These are phyloP conservation scores for Punctularia strigosozonata DNA, from an alignment of 768 basidiomycete genomes.

Conservation along the genomic window DNA sequence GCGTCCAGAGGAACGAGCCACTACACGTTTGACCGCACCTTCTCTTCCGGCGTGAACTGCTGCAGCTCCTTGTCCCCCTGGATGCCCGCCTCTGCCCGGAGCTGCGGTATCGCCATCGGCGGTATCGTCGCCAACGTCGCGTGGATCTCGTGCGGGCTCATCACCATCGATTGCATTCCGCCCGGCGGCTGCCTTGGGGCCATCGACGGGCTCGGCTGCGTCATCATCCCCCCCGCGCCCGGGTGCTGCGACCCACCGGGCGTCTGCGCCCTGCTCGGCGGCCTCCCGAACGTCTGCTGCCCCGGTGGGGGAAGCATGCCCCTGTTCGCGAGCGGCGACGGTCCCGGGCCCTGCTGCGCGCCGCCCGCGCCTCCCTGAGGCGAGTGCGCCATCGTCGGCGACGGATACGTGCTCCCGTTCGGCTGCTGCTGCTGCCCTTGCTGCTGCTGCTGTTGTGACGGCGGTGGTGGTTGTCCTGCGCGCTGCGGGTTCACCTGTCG, in stretches of 20 bases:
- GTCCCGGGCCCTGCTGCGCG: slow-evolving; percentile 40
- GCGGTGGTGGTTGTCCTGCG: slow-evolving; percentile 11
- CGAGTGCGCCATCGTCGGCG: slow-evolving; percentile 54
- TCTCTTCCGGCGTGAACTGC: no score
- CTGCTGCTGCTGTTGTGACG: slow-evolving; percentile 20
- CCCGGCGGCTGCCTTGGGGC: slow-evolving; percentile 32
- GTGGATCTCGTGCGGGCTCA: no score
- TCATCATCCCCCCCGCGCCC: slow-evolving; percentile 28
- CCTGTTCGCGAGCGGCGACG: slow-evolving; percentile 30
- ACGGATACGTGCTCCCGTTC: slow-evolving; percentile 41
- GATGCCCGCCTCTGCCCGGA: no score
- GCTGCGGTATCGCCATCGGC: slow-evolving; percentile 5
- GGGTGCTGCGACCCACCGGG: slow-evolving; percentile 44
- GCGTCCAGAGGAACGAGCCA: no score
- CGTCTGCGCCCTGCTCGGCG: slow-evolving; percentile 27
- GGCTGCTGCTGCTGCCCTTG: slow-evolving; percentile 31
- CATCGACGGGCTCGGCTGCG: slow-evolving; percentile 49
- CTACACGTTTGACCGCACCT: no score
- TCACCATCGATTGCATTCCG: no score
- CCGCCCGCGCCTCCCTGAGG: slow-evolving; percentile 31
- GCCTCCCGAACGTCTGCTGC: slow-evolving; percentile 24
- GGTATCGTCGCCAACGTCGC: slow-evolving; percentile 11
- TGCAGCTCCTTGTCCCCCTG: no score
- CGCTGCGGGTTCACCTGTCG: slow-evolving; percentile 5
- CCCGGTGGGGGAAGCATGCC: slow-evolving; percentile 38